Conservation (phyloP, 805 yeast species). For the Ascoidea rubescens region DNA sequence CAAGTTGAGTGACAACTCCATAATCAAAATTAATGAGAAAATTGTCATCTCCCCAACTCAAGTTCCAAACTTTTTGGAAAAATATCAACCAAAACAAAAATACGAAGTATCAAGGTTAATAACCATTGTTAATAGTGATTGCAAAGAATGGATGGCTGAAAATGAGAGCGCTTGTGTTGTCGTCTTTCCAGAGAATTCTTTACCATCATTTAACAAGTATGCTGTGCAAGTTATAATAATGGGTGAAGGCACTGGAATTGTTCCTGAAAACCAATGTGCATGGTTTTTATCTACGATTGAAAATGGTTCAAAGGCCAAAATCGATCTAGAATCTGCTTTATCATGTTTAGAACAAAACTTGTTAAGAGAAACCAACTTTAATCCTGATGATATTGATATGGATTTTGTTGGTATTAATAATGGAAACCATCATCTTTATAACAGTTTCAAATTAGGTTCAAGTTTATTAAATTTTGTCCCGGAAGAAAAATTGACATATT, state of each 20-base stretch:
- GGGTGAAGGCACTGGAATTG: slow-evolving; percentile 79
- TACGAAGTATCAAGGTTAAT: slow-evolving; percentile 61
- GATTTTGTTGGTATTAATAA: slow-evolving; percentile 22
- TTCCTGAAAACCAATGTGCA: slow-evolving; percentile 74
- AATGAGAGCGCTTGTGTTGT: slow-evolving; percentile 78
- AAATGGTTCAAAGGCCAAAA: slow-evolving; percentile 51
- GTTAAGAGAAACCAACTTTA: slow-evolving; percentile 53
- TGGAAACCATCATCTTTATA: slow-evolving; percentile 27
- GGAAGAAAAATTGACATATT: slow-evolving; percentile 48
- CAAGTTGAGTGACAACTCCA: slow-evolving; percentile 61
- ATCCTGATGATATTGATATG: slow-evolving; percentile 14
- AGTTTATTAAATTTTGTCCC: slow-evolving; percentile 78
- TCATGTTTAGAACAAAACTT: slow-evolving; percentile 68
- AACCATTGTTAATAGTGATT: slow-evolving; percentile 73
- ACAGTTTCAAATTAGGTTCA: slow-evolving; percentile 61
- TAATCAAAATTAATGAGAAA: slow-evolving; percentile 65
- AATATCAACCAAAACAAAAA: slow-evolving; percentile 28
- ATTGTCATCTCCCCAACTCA: slow-evolving; percentile 65
- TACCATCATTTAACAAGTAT: slow-evolving; percentile 46
- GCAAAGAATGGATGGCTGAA: slow-evolving; percentile 84
- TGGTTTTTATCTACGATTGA: slow-evolving; percentile 85
- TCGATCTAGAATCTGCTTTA: slow-evolving; percentile 70
- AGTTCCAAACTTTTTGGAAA: slow-evolving; percentile 23
- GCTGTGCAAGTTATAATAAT: slow-evolving; percentile 82
- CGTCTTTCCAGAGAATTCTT: slow-evolving; percentile 83